These are phyloP conservation scores for Linderniella brevidens DNA, from an alignment of 257 asterid genomes.

Conservation along the genomic window DNA sequence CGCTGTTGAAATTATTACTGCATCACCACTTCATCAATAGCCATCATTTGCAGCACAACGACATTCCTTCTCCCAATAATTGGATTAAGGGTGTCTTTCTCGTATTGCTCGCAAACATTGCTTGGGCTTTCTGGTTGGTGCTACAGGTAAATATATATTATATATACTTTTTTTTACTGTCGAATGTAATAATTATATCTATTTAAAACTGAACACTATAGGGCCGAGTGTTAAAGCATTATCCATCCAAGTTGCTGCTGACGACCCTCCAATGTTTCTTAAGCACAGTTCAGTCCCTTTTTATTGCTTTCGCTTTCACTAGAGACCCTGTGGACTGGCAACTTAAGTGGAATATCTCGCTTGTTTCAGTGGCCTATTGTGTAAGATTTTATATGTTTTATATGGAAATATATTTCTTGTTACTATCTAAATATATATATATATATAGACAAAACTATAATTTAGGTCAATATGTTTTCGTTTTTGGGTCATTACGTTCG, in stretches of 20 bases:
- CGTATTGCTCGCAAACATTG: conserved; percentile 34
- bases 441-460: too few relatives aligned
- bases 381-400: conserved; percentile 29
- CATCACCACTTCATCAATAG: conserved; percentile 35
- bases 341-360: conserved; percentile 50
- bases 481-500: too few relatives aligned
- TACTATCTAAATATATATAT: too few relatives aligned
- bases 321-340: conserved; percentile 54
- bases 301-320: conserved; percentile 40
- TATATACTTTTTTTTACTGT: too few relatives aligned
- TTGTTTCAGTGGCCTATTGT: conserved; percentile 50
- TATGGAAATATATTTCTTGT: background rate
- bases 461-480: too few relatives aligned
- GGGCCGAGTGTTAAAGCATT: conserved; percentile 43
- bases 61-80: conserved; percentile 18
- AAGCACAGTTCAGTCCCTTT: conserved; percentile 53
- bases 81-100: conserved; percentile 76
- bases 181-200: too few relatives aligned
- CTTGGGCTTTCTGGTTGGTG: conserved; percentile 73
- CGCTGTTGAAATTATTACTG: conserved; percentile 28
- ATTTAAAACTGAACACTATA: conserved; percentile 11
- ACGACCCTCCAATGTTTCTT: conserved; percentile 55
- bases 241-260: conserved; percentile 57
- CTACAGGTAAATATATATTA: conserved; percentile 29
- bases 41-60: conserved; percentile 12